phyloP scores from a whole-genome alignment of 495 filamentous ascomycete genomes.

The Hypoxylon lenormandii region DNA sequence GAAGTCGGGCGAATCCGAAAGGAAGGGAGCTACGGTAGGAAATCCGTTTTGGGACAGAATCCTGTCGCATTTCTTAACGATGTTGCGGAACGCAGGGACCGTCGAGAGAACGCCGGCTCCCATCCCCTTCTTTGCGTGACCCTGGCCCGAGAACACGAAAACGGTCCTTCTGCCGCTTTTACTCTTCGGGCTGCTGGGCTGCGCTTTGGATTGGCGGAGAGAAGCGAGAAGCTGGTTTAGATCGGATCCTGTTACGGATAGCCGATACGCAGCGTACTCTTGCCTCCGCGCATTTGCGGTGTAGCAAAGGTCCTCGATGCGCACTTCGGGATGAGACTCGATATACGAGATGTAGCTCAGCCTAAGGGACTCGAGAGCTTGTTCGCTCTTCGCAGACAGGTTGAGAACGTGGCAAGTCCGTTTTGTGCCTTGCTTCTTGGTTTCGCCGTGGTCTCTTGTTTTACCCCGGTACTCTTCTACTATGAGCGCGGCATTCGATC shows the following conservation, averaged over 20 bases:
- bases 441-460: neutral
- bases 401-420: slow-evolving; percentile 21
- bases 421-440: neutral
- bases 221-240: slow-evolving; percentile 4
- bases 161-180: slow-evolving; percentile 11
- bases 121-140: slow-evolving; percentile 30
- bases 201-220: slow-evolving; percentile 6
- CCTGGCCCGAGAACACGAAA: slow-evolving; percentile 45
- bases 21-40: slow-evolving; percentile 15
- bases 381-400: slow-evolving; percentile 34
- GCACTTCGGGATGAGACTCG: neutral
- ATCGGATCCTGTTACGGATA: slow-evolving; percentile 17
- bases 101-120: slow-evolving; percentile 27
- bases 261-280: slow-evolving; percentile 15
- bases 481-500: slow-evolving; percentile 34
- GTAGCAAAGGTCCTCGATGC: slow-evolving; percentile 40
- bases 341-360: slow-evolving; percentile 12
- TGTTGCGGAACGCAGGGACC: slow-evolving; percentile 19
- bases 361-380: slow-evolving; percentile 8
- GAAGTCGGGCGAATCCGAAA: neutral
- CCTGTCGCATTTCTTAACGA: slow-evolving; percentile 10
- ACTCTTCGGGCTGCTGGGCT: neutral
- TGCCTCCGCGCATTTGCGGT: slow-evolving; percentile 34
- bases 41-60: slow-evolving; percentile 37
- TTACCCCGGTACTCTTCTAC: slow-evolving; percentile 27